Conservation (phyloP, 805 yeast species). For the Tetrapisispora pingtungensis region DNA sequence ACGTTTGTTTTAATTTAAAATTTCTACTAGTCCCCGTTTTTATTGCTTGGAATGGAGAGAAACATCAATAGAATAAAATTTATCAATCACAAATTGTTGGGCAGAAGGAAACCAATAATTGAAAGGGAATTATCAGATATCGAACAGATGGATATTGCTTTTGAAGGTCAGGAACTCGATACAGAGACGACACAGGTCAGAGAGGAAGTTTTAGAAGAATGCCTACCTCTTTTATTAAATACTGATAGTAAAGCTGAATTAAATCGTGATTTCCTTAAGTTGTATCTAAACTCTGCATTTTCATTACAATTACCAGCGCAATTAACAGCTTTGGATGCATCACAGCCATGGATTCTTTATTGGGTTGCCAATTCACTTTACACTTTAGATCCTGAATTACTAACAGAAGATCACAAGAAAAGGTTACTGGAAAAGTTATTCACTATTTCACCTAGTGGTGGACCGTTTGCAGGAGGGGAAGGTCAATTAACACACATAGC, state of each 20-base stretch:
- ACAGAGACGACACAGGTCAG: slow-evolving; percentile 26
- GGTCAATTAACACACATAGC: slow-evolving; percentile 81
- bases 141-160: slow-evolving; percentile 10
- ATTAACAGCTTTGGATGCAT: slow-evolving; percentile 62
- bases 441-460: slow-evolving; percentile 29
- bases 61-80: slow-evolving; percentile 5
- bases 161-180: slow-evolving; percentile 16
- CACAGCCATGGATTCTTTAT: slow-evolving; percentile 84
- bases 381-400: slow-evolving; percentile 30
- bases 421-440: slow-evolving; percentile 27
- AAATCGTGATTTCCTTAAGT: slow-evolving; percentile 31
- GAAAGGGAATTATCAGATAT: slow-evolving; percentile 9
- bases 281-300: slow-evolving; percentile 36
- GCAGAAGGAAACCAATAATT: slow-evolving; percentile 14
- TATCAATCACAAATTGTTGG: slow-evolving; percentile 13
- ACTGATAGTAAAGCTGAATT: slow-evolving; percentile 6
- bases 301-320: slow-evolving; percentile 38
- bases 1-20: neutral
- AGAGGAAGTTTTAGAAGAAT: slow-evolving; percentile 15
- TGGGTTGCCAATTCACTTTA: slow-evolving; percentile 61
- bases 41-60: neutral
- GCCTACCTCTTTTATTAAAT: slow-evolving; percentile 9
- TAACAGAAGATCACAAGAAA: slow-evolving; percentile 20
- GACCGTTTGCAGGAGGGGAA: slow-evolving; percentile 82
- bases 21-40: too few species aligned